Evolutionary conservation across 768 basidiomycete species (phyloP).

Genomic region (Serpula lacrymans): DNA sequence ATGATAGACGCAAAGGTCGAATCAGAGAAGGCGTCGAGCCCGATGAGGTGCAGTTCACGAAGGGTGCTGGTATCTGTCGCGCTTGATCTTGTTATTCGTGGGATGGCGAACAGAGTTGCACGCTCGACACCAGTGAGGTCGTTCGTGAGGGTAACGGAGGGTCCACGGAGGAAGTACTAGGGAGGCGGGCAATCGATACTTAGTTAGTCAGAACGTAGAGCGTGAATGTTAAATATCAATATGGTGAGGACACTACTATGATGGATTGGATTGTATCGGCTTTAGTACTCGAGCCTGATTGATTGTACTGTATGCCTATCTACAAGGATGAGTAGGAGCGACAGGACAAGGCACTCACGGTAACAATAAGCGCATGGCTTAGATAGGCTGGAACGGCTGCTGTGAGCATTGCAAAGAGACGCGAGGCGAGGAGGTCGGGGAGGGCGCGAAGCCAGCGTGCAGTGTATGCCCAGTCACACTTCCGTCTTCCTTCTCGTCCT

Average conservation of each 20-base stretch:
- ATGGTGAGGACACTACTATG: not conserved
- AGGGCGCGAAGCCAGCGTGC: slow-evolving; percentile 40
- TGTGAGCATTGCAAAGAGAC: slow-evolving; percentile 49
- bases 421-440: slow-evolving; percentile 50
- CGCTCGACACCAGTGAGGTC: slow-evolving; percentile 51
- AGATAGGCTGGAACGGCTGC: slow-evolving; percentile 49
- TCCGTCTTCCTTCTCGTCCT: no score
- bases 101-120: slow-evolving; percentile 46
- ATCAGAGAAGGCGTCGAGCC: slow-evolving; percentile 53
- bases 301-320: no score
- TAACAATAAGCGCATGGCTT: slow-evolving; percentile 50
- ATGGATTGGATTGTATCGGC: no score
- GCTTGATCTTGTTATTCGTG: slow-evolving; percentile 31
- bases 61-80: slow-evolving; percentile 25
- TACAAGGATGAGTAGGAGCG: not conserved
- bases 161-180: slow-evolving; percentile 60
- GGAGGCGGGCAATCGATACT: no score
- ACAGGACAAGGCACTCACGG: slow-evolving; percentile 34
- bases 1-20: slow-evolving; percentile 48
- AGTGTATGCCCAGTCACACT: slow-evolving; percentile 39
- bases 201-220: not conserved
- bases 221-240: not conserved
- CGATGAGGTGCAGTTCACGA: slow-evolving; percentile 46
- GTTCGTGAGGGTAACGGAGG: slow-evolving; percentile 42
- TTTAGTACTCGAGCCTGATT: no score